Base-by-base conservation (phyloP, 2,329 filamentous ascomycete species). In the Cucurbitaria berberidis region DNA sequence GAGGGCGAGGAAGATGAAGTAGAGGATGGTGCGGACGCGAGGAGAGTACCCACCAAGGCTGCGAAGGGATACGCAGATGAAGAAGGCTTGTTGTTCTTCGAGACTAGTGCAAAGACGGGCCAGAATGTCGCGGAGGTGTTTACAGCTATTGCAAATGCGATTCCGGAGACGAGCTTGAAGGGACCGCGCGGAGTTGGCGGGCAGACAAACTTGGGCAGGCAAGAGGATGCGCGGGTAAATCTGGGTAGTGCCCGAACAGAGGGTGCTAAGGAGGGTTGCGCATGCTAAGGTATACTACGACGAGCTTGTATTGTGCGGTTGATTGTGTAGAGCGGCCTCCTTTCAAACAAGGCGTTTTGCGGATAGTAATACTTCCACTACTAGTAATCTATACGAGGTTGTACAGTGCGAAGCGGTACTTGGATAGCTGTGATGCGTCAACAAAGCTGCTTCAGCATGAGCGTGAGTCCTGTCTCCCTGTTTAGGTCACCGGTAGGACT, bases 21-120 rank as follows among this genome's bases (percentile, higher is more conserved):
- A 49, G 86, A 86, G 45, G 85, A 86, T 21, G 80, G 83, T 16
- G 86, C 86, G 38, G 89, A 95, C 77, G 91, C 90, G 47, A 84
- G 95, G 66, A 96, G 96, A 78, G 86, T 99, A 29, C 86, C 89
- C 45, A 95, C 89, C n/a, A 88, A 91, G 60, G 93, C 97, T 79
- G 95, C 93, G 36, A 91, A 92, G 79, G 81, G 86, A 49, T 99
- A 98, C 77, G 95, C 95, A 7, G 93, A 98, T 64, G 93, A 98
- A 77, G 95, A 99, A 78, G 86, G 88, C 48, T 80, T 99, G 62
- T 77, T 99, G 61, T 99, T 99, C 81, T 98, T 97, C 75, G 95
- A 99, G 82, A 99, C 95, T 15, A 96, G 91, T 74, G 95, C 95
- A 42, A 99, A 99, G 86, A 95, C 91, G 3, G 95, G 95, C 22